These are phyloP conservation scores for Cladophialophora yegresii DNA, from an alignment of 2,329 filamentous ascomycete genomes.

Conservation along the genomic window DNA sequence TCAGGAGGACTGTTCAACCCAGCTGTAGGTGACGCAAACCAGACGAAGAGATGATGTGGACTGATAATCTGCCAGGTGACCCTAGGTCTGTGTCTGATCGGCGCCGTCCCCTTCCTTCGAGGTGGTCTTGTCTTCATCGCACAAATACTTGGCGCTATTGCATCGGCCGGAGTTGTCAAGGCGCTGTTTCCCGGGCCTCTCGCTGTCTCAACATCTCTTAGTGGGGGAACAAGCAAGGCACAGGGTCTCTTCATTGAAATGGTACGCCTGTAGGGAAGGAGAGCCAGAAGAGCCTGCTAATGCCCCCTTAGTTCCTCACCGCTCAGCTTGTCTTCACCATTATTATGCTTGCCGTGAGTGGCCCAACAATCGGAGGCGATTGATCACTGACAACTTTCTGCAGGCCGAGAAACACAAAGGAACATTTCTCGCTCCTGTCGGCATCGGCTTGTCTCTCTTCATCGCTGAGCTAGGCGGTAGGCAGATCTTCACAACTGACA, in stretches of 20 bases:
- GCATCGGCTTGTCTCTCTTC: constrained; percentile 71
- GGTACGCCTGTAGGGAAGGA: constrained; percentile 25
- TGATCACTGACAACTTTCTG: not conserved
- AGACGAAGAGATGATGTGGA: not conserved
- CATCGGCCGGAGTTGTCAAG: constrained; percentile 59
- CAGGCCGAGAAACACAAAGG: constrained; percentile 67
- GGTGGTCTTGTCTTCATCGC: constrained; percentile 56
- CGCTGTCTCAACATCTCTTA: constrained; percentile 59
- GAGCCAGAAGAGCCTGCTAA: not conserved
- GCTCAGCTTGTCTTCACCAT: constrained; percentile 65
- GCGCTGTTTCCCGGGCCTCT: constrained; percentile 61
- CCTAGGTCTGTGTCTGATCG: constrained; percentile 61
- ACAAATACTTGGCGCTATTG: constrained; percentile 62
- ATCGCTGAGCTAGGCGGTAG: constrained; percentile 56
- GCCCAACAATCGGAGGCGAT: too few relatives aligned
- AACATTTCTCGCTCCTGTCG: constrained; percentile 70
- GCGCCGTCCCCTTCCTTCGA: constrained; percentile 57
- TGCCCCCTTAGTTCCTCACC: constrained; percentile 55
- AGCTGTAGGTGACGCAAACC: constrained; percentile 41
- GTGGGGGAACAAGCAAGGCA: constrained; percentile 52
- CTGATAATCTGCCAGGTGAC: constrained; percentile 49
- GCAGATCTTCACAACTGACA: not conserved
- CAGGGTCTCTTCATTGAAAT: constrained; percentile 69
- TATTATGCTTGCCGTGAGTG: constrained; percentile 64
- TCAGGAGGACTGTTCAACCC: constrained; percentile 57